Conservation (phyloP, 148 eudicot genomes). For the Rhododendron mucronatum region DNA sequence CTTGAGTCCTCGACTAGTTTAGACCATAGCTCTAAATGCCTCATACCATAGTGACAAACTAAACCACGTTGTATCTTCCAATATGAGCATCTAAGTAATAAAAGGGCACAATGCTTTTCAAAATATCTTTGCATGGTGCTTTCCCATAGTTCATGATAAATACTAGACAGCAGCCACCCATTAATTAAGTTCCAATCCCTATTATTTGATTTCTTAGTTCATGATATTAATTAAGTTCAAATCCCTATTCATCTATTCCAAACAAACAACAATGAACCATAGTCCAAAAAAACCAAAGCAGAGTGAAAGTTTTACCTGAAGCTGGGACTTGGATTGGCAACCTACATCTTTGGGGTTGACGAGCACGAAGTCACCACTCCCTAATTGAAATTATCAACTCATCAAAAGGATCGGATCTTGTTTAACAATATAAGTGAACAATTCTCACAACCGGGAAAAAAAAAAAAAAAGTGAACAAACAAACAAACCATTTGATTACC, state of each 20-base stretch:
- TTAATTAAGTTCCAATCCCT: background rate
- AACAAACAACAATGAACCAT: background rate
- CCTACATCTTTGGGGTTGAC: slow-evolving; percentile 71
- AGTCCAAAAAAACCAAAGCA: background rate
- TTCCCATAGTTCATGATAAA: background rate
- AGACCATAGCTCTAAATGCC: background rate
- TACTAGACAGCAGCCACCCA: background rate
- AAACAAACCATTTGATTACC: background rate
- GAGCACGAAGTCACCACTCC: slow-evolving; percentile 45
- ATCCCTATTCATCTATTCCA: background rate
- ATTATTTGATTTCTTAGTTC: background rate
- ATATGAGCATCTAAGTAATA: background rate
- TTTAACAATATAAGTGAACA: background rate
- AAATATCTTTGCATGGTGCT: background rate
- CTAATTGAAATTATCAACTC: slow-evolving; percentile 15
- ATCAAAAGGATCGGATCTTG: background rate
- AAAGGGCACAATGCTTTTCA: background rate
- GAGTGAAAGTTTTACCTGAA: slow-evolving; percentile 43
- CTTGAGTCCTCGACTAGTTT: background rate
- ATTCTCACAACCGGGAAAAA: background rate
- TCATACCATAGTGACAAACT: background rate
- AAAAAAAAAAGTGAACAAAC: background rate
- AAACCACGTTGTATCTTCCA: background rate
- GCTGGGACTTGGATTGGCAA: slow-evolving; percentile 41
- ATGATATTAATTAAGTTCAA: background rate